Percentiles rank a stretch among this genome's conserved stretches.
Evolutionary conservation across 768 basidiomycete genomes (phyloP).

Genomic region (Boletus subcaerulescens): DNA sequence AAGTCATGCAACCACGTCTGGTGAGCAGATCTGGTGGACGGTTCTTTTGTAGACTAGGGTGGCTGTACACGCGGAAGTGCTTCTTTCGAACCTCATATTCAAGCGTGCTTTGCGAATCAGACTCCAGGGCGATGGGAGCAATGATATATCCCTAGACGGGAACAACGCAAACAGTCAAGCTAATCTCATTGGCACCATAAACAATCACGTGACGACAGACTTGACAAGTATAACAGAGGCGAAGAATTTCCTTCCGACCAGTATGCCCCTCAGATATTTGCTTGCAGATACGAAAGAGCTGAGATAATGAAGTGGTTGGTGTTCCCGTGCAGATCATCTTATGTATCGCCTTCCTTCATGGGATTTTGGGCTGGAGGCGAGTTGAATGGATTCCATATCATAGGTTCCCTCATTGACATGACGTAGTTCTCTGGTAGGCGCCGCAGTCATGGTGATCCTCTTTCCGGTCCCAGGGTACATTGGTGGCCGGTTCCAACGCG

Average conservation of each 20-base stretch:
- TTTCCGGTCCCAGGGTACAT: constrained; percentile 59
- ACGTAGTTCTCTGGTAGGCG: constrained; percentile 56
- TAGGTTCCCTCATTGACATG: constrained; percentile 36
- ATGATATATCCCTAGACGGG: neutral
- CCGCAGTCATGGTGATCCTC: constrained; percentile 47
- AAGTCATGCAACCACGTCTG: neutral
- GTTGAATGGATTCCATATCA: neutral
- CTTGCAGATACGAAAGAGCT: constrained; percentile 25
- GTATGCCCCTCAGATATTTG: neutral
- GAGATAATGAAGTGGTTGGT: constrained; percentile 22
- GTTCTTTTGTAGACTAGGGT: constrained; percentile 34
- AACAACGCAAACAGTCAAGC: constrained; percentile 23
- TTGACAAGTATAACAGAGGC: constrained; percentile 9
- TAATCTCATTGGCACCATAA: constrained; percentile 72
- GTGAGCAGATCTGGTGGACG: neutral
- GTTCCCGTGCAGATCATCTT: constrained; percentile 1
- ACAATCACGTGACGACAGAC: constrained; percentile 63
- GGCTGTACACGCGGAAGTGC: constrained; percentile 48
- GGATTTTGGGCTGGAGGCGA: constrained; percentile 8
- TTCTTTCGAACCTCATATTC: constrained; percentile 52
- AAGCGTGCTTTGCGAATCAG: constrained; percentile 60
- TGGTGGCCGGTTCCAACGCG: constrained; percentile 43
- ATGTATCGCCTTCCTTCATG: constrained; percentile 6
- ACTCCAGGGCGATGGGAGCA: constrained; percentile 1
- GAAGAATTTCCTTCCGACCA: constrained; percentile 9